A percentile compares a stretch with the other conserved stretches of the same genome.
These are phyloP conservation scores for Arthrobotrys sphaeroides DNA, from an alignment of 2,329 filamentous ascomycete species.

Conservation along the genomic window DNA sequence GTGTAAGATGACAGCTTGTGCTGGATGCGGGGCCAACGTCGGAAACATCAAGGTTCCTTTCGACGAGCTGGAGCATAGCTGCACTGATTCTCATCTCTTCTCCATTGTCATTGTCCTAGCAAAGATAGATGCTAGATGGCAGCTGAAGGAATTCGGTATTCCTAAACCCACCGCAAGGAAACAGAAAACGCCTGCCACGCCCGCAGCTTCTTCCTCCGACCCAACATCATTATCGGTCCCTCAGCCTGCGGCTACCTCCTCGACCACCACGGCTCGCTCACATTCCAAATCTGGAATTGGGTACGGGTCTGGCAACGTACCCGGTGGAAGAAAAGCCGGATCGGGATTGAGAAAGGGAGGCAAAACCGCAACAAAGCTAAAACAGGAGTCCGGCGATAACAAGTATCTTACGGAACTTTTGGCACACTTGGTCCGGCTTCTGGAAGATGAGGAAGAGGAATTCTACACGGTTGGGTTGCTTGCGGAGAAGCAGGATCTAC, in stretches of 20 bases:
- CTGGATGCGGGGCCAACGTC: constrained; percentile 30
- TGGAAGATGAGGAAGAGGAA: not conserved
- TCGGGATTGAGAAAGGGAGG: not conserved
- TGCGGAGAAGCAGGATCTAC: not conserved
- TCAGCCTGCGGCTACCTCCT: not conserved
- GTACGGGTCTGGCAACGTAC: constrained; percentile 7
- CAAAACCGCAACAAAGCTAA: constrained; percentile 23
- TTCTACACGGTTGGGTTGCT: constrained; percentile 1
- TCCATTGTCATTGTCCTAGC: constrained; percentile 28
- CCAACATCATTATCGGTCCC: not conserved
- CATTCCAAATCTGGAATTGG: not conserved
- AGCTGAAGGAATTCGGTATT: constrained; percentile 12
- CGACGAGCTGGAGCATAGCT: not conserved
- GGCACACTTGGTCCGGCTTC: not conserved
- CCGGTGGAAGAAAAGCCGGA: not conserved
- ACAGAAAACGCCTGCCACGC: not conserved
- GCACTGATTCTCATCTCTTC: constrained; percentile 22
- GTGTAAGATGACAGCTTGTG: constrained; percentile 24
- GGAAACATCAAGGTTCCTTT: not conserved
- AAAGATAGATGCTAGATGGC: constrained; percentile 33
- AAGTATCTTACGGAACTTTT: constrained; percentile 10
- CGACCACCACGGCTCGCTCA: not conserved
- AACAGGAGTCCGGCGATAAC: constrained; percentile 28
- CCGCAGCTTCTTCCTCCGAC: not conserved
- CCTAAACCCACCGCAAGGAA: not conserved